A percentile compares a stretch with the other conserved stretches of the same genome.
Evolutionary conservation across 2,329 filamentous ascomycete genomes (phyloP).

Genomic region (Paraphoma sp.): DNA sequence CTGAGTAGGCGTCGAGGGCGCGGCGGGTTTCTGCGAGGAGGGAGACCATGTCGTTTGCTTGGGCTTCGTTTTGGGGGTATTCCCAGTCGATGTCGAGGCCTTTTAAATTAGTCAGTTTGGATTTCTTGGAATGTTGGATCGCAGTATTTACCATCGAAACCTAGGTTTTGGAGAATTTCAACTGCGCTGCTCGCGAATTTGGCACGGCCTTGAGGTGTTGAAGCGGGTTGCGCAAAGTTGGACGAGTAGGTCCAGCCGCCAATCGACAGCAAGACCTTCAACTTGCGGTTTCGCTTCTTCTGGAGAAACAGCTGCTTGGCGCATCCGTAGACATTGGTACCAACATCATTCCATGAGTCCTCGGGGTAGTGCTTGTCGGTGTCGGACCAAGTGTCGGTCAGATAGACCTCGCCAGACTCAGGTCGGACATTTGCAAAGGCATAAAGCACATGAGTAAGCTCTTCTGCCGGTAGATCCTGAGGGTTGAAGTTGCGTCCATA

Average conservation of each 20-base stretch:
- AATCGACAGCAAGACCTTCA: conserved; percentile 47
- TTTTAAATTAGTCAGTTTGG: conserved; percentile 5
- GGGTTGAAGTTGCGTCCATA: conserved; percentile 47
- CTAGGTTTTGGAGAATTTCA: conserved; percentile 39
- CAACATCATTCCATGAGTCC: conserved; percentile 50
- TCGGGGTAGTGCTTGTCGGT: conserved; percentile 46
- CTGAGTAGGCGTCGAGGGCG: conserved; percentile 52
- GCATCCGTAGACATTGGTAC: conserved; percentile 48
- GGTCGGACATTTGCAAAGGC: conserved; percentile 48
- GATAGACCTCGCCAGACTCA: conserved; percentile 46
- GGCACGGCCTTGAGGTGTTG: conserved; percentile 35
- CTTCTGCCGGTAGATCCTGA: conserved; percentile 39
- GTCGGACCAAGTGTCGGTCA: conserved; percentile 47
- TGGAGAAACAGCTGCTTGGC: conserved; percentile 46
- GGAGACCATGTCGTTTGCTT: conserved; percentile 43
- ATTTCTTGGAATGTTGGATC: not conserved
- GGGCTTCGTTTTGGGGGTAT: conserved; percentile 38
- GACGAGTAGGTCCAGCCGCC: conserved; percentile 49
- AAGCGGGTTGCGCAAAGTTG: conserved; percentile 43
- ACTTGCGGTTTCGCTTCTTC: conserved; percentile 46
- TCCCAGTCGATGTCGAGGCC: conserved; percentile 49
- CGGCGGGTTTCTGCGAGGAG: conserved; percentile 38
- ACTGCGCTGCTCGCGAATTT: conserved; percentile 45
- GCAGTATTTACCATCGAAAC: conserved; percentile 41
- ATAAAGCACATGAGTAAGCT: conserved; percentile 48